Conservation (phyloP, 2,329 filamentous ascomycete genomes). For the Emydomyces testavorans region DNA sequence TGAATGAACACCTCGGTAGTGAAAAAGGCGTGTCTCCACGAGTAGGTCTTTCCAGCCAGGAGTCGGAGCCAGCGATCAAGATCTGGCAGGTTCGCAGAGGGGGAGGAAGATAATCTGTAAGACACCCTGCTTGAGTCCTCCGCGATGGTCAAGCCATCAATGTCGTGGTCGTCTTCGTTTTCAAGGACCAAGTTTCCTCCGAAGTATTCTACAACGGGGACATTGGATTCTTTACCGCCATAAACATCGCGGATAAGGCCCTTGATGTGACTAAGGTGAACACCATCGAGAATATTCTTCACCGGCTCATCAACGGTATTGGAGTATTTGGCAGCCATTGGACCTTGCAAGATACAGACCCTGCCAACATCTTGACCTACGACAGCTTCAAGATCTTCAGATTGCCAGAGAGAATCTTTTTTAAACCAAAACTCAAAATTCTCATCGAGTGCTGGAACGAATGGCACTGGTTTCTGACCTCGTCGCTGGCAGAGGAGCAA, state of each 20-base stretch:
- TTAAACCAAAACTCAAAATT: slow-evolving; percentile 99
- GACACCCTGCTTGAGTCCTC: slow-evolving; percentile 69
- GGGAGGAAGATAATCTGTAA: slow-evolving; percentile 68
- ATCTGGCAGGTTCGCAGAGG: slow-evolving; percentile 62
- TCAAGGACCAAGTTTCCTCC: slow-evolving; percentile 70
- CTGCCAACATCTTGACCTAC: slow-evolving; percentile 91
- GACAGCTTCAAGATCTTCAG: slow-evolving; percentile 90
- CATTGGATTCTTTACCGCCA: slow-evolving; percentile 55
- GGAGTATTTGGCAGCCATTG: slow-evolving; percentile 82
- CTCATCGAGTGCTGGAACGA: slow-evolving; percentile 88
- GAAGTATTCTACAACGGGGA: slow-evolving; percentile 89
- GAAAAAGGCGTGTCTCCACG: slow-evolving; percentile 91
- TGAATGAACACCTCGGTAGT: slow-evolving; percentile 89
- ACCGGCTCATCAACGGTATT: slow-evolving; percentile 85
- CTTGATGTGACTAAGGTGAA: slow-evolving; percentile 80
- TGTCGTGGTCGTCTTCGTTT: slow-evolving; percentile 57
- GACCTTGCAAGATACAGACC: slow-evolving; percentile 92
- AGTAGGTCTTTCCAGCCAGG: slow-evolving; percentile 72
- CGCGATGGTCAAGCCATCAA: slow-evolving; percentile 75
- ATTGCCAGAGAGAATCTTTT: slow-evolving; percentile 99
- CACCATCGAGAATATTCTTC: slow-evolving; percentile 82
- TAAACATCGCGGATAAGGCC: slow-evolving; percentile 72
- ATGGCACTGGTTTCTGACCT: slow-evolving; percentile 91
- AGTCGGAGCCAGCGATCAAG: slow-evolving; percentile 77
- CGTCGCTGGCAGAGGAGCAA: slow-evolving; percentile 81